Evolutionary conservation across 345 rosid genomes (phyloP), one percentile per base, ranked within the genome.

Genomic region (Acer yangbiense): DNA sequence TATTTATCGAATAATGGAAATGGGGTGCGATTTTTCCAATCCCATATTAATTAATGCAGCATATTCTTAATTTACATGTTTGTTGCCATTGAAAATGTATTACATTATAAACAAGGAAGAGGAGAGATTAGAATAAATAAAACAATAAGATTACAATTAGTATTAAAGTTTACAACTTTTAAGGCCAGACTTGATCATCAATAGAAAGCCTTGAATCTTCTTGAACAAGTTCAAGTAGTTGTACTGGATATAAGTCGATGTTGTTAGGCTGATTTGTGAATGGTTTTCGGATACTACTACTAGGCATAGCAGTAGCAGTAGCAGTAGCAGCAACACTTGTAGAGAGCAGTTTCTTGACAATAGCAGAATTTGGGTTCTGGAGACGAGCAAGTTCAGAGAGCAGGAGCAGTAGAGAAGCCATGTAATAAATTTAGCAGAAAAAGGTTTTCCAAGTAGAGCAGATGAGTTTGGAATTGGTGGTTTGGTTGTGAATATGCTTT

Each of bases 1-100:
- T 70, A 75, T 41, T 57, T 35, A 25, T 50, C 50, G 17, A 32
- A 18, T 23, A 60, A 74, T 69, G 55, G 69, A 21, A 69, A 64
- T 55, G 68, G 52, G 27, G 44, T 63, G 44, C 35, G 35, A 73
- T 60, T 0, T 73, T 57, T 41, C 20, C 21, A 3, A n/a, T 44
- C 55, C 39, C 67, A 14, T 12, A 35, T 35, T 35, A 4, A 35
- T 35, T 35, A 35, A 35, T 35, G 39, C 39, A 35, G 39, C 39
- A 35, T 4, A 61, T 43, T 39, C 21, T 39, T 6, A 55, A 20
- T 73, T 73, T 41, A 41, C 21, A 21, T 14, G 54, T 21, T 41
- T 71, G 25, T 71, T 29, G 9, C 0, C 18, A 43, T 43, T 43
- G 46, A 43, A 43, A 43, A 43, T 43, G 46, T 43, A 43, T 43